Conservation (phyloP, 306 rosid genomes). For the Aeschynomene evenia region DNA sequence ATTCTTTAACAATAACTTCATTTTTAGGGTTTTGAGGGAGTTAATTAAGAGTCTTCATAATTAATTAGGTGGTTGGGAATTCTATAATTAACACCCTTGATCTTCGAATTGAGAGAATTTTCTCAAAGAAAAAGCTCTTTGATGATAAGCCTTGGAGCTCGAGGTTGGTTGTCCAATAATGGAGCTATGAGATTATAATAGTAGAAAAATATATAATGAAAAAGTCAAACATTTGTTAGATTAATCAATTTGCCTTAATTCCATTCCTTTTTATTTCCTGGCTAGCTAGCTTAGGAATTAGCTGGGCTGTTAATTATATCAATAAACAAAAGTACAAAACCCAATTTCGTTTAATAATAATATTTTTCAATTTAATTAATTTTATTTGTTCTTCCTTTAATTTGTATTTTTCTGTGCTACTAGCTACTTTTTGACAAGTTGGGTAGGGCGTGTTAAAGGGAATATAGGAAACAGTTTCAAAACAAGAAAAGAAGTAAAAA, state of each 20-base stretch:
- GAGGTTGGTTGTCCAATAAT: constrained; percentile 35
- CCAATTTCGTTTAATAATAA: background rate
- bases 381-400: background rate
- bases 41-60: background rate
- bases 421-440: constrained; percentile 38
- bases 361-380: background rate
- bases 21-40: no score
- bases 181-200: constrained; percentile 29
- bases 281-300: constrained; percentile 34
- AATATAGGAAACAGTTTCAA: constrained; percentile 26
- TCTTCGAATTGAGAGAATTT: background rate
- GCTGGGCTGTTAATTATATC: constrained; percentile 15
- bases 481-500: constrained; percentile 36
- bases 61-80: background rate
- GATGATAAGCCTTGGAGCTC: background rate
- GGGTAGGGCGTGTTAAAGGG: constrained; percentile 31
- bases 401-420: constrained; percentile 17
- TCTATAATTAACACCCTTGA: background rate
- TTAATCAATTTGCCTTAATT: background rate
- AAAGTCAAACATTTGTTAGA: constrained; percentile 43
- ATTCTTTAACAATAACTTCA: background rate
- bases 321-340: constrained; percentile 31
- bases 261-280: background rate
- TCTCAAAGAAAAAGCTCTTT: constrained; percentile 7
- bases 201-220: constrained; percentile 15